Conservation (phyloP, 768 basidiomycete genomes). For the Hypholoma sublateritium region DNA sequence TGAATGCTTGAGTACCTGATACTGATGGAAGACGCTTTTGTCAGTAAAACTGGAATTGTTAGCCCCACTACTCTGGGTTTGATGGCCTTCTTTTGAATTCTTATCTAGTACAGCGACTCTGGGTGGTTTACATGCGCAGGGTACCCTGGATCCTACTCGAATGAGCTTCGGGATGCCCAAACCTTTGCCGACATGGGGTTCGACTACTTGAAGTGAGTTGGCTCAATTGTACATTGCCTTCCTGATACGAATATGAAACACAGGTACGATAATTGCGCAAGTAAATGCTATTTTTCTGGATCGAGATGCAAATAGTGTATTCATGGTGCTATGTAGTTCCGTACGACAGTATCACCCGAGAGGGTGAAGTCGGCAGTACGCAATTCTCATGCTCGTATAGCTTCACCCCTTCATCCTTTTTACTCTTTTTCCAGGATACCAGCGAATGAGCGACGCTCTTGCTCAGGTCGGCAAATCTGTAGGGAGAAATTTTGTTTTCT, state of each 20-base stretch:
- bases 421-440: constrained; percentile 40
- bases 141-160: constrained; percentile 64
- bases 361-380: constrained; percentile 57
- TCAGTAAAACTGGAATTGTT: constrained; percentile 44
- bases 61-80: constrained; percentile 10
- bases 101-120: constrained; percentile 51
- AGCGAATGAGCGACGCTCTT: constrained; percentile 64
- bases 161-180: constrained; percentile 56
- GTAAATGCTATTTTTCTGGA: background rate
- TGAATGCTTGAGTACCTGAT: background rate
- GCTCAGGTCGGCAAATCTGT: constrained; percentile 42
- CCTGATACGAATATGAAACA: background rate
- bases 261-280: constrained; percentile 19
- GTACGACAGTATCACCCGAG: constrained; percentile 53
- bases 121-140: constrained; percentile 70
- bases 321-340: constrained; percentile 39
- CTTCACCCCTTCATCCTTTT: background rate
- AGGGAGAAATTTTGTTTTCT: constrained; percentile 51
- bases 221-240: background rate
- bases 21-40: background rate
- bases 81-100: background rate
- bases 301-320: background rate
- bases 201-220: constrained; percentile 59
- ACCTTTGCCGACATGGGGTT: constrained; percentile 67
- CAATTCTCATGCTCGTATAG: background rate